Percentiles rank a stretch among this genome's conserved stretches.
These are phyloP conservation scores for Trichosporon coremiiforme DNA, from an alignment of 1,284 basidiomycete genomes.

Conservation along the genomic window DNA sequence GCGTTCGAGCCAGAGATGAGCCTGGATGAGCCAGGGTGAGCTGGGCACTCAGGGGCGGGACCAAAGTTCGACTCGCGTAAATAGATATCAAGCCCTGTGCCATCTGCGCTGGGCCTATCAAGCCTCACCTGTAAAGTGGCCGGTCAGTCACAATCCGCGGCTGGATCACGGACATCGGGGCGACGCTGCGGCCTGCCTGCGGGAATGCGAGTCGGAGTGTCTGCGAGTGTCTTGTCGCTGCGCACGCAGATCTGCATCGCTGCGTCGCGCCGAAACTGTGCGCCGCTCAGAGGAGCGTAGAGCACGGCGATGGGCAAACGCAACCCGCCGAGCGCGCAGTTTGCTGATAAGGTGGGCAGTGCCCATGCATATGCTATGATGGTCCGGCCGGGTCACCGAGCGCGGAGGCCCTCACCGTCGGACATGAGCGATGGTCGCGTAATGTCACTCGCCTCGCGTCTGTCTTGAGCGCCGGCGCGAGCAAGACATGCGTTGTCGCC, in stretches of 20 bases:
- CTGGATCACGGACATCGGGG: background rate
- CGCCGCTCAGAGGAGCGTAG: background rate
- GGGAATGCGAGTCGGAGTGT: background rate
- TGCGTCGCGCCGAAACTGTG: too few species aligned
- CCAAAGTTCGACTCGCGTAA: conserved; percentile 13
- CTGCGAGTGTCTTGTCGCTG: background rate
- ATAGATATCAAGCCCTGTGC: background rate
- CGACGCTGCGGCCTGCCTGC: background rate
- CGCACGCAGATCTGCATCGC: too few species aligned
- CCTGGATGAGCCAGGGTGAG: too few species aligned
- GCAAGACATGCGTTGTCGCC: background rate
- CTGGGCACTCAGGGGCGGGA: background rate
- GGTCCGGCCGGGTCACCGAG: conserved; percentile 15
- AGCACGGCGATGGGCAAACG: background rate
- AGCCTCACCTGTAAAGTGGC: background rate
- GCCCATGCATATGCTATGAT: conserved; percentile 10
- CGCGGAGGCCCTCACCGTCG: background rate
- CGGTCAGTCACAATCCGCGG: conserved; percentile 2
- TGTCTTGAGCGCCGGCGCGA: background rate
- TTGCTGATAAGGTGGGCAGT: conserved; percentile 2
- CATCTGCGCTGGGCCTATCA: background rate
- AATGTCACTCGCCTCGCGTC: background rate
- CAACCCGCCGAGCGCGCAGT: too few species aligned
- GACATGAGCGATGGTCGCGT: background rate
- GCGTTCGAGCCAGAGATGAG: too few species aligned